Evolutionary conservation across 179 eudicot species (phyloP), one percentile per base, ranked within the genome.

Genomic region (Pouteria campechiana): DNA sequence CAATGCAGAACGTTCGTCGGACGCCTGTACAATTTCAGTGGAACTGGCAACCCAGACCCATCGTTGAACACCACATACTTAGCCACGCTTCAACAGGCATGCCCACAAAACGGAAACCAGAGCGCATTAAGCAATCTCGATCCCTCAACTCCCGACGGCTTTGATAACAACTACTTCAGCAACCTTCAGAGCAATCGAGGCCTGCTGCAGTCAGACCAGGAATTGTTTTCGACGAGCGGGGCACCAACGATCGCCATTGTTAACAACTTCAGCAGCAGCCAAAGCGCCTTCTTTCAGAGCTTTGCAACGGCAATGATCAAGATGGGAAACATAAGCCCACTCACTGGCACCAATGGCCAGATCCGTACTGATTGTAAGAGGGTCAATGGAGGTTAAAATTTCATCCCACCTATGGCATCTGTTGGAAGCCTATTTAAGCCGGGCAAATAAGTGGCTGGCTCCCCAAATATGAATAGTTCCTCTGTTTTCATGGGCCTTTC

Each of bases 11-110:
- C 57, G 24, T 39, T 75, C 58, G 50, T 35, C 44, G 45, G 44
- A 25, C 65, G 72, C 2, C 58, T 75, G 3, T 67, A 71, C 56
- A 64, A 68, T 52, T 71, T 71, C 46, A 50, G 33, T 25, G 58
- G 42, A 23, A 56, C 66, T 1, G 81, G 75, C 11, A 29, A 20
- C 20, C 55, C 78, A 0, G 75, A 75, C 7, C 55, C 67, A 3
- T 17, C 30, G 0, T 53, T 77, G 46, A 60, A 69, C 62, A 2
- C 56, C 0, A 44, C 17, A 7, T 65, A 73, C n/a, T 39, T 60
- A 19, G 27, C 45, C 8, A 41, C 54, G 2, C 52, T 71, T 1
- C 55, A 34, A 1, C 51, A 29, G 32, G 36, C 44, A 17, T 75
- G 81, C 39, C 67, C 72, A 0, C 39, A 40, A 6, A 49, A 50